These are phyloP conservation scores for Fraxinus ornus DNA, from an alignment of 305 asterid genomes.

Conservation along the genomic window DNA sequence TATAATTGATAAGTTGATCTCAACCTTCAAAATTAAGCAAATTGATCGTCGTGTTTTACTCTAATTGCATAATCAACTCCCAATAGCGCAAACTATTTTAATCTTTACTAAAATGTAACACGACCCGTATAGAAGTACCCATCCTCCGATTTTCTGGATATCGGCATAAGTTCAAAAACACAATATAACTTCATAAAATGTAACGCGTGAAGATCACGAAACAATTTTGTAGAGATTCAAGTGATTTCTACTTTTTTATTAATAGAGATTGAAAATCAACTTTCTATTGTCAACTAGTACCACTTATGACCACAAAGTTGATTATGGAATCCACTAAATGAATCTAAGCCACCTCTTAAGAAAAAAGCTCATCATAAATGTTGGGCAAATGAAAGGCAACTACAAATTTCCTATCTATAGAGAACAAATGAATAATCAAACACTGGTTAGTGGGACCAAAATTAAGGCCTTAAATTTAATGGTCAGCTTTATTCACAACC, in stretches of 20 bases:
- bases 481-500: slow-evolving; percentile 29
- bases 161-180: not conserved
- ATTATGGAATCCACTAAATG: not conserved
- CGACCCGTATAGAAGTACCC: not conserved
- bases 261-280: not conserved
- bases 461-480: not conserved
- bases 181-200: not conserved
- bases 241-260: not conserved
- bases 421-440: not conserved
- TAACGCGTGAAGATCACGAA: not conserved
- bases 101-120: not conserved
- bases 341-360: not conserved
- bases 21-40: not conserved
- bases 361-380: not conserved
- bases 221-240: not conserved
- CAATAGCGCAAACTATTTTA: not conserved
- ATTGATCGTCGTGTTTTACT: not conserved
- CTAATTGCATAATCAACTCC: not conserved
- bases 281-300: not conserved
- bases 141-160: not conserved
- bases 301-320: not conserved
- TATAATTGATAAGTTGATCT: not conserved
- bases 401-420: not conserved
- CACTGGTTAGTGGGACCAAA: not conserved
- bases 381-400: not conserved